Base-by-base conservation (phyloP, 805 yeast genomes). In the Tetrapisispora nanseiensis region DNA sequence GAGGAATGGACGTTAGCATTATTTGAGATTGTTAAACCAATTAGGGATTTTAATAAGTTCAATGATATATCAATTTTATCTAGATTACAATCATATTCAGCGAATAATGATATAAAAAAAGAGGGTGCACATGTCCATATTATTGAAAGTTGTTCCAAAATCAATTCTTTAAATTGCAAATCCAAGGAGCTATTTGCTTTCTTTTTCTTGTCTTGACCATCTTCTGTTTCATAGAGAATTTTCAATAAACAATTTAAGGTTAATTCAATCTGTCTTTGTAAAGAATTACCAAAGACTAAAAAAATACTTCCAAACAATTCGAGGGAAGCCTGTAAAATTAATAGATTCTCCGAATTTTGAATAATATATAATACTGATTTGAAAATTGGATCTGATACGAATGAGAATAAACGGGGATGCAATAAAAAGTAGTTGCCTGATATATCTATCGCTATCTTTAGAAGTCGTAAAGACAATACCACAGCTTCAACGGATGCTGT, bases 51-150 rank as follows among this genome's bases (percentile, higher is more conserved):
- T 33, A 92, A 59, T 22, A 85, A 65, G 30, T 76, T 74, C 19
- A 73, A 72, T 13, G 90, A 72, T 43, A 94, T 63, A 57, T 92
- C 96, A 2, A 81, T 72, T 50, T 90, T 76, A 46, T 86, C 95
- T 49, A 86, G 79, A 56, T 86, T 90, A 62, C 97, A 90, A 60
- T 92, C 98, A 59, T 79, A 92, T 43, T 80, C 80, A 42, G 84
- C 79, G 58, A 84, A 92, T 28, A 89, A 61, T 34, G 78, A 74
- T 12, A 86, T 75, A 59, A 87, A 86, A 44, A 86, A 80, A 3
- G 74, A 66, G 1, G 95, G 90, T 0, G 85, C 76, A 44, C 95
- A 72, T 5, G 81, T 74, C 95, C 94, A 84, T 23, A 84, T 63
- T 37, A 82, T 77, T 3, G 95, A 83, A 2, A 90, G 64, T 11